Percentiles rank a stretch among this genome's conserved stretches.
Conservation (phyloP, 148 eudicot species). For the Gaultheria prostrata region DNA sequence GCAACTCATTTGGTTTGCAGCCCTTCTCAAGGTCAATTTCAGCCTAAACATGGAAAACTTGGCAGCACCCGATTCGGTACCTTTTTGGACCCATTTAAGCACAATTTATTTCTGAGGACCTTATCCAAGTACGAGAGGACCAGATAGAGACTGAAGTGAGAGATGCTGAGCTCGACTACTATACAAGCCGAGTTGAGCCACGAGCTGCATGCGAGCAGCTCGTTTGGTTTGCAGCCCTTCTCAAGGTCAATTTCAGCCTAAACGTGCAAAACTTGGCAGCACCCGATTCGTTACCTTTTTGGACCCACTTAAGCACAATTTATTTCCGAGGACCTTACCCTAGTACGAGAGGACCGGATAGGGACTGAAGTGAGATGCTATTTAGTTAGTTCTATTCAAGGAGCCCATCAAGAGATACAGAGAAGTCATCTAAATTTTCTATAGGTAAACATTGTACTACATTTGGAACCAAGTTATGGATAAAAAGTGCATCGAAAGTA, state of each 20-base stretch:
- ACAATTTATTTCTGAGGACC: neutral
- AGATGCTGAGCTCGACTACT: too few relatives aligned
- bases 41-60: neutral
- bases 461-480: neutral
- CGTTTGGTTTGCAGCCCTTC: too few relatives aligned
- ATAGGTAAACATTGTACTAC: neutral
- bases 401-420: neutral
- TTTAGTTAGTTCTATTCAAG: neutral
- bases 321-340: neutral
- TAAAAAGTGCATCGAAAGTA: neutral
- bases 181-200: too few relatives aligned
- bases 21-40: neutral
- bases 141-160: neutral
- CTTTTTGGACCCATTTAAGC: neutral
- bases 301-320: neutral
- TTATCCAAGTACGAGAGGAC: neutral
- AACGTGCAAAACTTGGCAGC: neutral
- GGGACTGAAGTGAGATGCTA: neutral
- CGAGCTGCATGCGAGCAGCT: too few relatives aligned
- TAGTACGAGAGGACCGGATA: neutral
- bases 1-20: too few relatives aligned
- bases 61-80: neutral
- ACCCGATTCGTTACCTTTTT: neutral
- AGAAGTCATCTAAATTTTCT: neutral
- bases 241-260: neutral